Conservation (phyloP, 768 basidiomycete genomes). For the Tulasnella sp. region DNA sequence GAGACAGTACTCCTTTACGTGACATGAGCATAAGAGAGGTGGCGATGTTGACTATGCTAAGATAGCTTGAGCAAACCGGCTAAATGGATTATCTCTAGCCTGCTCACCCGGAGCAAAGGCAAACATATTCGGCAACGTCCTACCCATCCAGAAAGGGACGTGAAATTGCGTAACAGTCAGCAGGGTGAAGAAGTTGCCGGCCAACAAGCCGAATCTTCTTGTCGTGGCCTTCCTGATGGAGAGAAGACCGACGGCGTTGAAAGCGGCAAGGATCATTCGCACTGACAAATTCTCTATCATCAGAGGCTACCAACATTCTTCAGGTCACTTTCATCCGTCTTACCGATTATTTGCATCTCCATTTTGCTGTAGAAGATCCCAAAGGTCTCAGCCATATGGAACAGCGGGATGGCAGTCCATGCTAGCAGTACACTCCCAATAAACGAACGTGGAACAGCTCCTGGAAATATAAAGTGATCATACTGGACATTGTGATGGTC, state of each 20-base stretch:
- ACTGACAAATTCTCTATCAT: constrained; percentile 34
- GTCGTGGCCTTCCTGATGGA: constrained; percentile 53
- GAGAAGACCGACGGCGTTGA: constrained; percentile 53
- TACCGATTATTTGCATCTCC: constrained; percentile 62
- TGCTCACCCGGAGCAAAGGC: constrained; percentile 63
- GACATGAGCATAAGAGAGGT: constrained; percentile 36
- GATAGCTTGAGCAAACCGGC: background rate
- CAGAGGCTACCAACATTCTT: background rate
- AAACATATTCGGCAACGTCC: constrained; percentile 92
- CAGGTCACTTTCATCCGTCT: constrained; percentile 24
- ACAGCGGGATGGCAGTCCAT: constrained; percentile 41
- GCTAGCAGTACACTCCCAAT: constrained; percentile 64
- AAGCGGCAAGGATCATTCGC: constrained; percentile 56
- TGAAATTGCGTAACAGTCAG: constrained; percentile 84
- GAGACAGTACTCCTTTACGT: constrained; percentile 25
- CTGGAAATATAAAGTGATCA: constrained; percentile 82
- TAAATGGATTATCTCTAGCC: background rate
- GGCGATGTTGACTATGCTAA: constrained; percentile 47
- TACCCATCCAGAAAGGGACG: constrained; percentile 82
- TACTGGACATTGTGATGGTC: constrained; percentile 42
- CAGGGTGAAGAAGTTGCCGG: constrained; percentile 50
- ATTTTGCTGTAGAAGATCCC: constrained; percentile 46
- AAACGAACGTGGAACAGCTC: constrained; percentile 83
- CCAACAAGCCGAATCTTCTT: constrained; percentile 49
- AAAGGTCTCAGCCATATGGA: constrained; percentile 33